phyloP scores from a whole-genome alignment of 2,329 filamentous ascomycete genomes.

The Paraphoma sp. region DNA sequence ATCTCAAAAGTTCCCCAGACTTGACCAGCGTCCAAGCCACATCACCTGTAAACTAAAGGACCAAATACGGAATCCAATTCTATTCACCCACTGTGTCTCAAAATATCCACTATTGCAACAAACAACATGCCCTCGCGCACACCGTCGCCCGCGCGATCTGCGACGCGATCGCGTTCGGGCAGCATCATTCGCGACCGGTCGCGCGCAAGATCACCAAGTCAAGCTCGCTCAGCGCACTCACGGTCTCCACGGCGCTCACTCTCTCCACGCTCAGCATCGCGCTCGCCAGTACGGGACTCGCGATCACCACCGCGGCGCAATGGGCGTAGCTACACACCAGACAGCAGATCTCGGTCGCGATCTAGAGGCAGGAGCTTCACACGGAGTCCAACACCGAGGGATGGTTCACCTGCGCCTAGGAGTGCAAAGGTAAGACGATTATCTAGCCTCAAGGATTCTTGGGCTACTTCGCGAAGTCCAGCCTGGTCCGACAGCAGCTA shows the following conservation, averaged over 20 bases:
- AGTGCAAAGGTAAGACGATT: slow-evolving; percentile 46
- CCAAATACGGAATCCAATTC: too few relatives aligned
- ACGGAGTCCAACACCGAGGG: slow-evolving; percentile 44
- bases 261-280: slow-evolving; percentile 46
- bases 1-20: too few relatives aligned
- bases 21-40: too few relatives aligned
- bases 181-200: slow-evolving; percentile 53
- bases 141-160: slow-evolving; percentile 29
- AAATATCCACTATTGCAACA: too few relatives aligned
- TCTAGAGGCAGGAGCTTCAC: slow-evolving; percentile 44
- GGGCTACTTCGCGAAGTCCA: background rate
- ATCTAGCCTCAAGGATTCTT: background rate
- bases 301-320: slow-evolving; percentile 42
- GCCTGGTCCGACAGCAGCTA: background rate
- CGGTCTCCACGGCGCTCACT: slow-evolving; percentile 46
- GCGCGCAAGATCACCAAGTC: slow-evolving; percentile 36
- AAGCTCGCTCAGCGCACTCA: slow-evolving; percentile 30
- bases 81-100: too few relatives aligned
- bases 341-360: slow-evolving; percentile 26
- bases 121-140: slow-evolving; percentile 31
- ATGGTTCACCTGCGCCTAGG: slow-evolving; percentile 40
- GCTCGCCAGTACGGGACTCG: slow-evolving; percentile 19
- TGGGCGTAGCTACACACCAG: slow-evolving; percentile 43
- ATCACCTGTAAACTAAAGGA: too few relatives aligned
- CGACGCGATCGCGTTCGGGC: slow-evolving; percentile 28